A percentile compares a stretch with the other conserved stretches of the same genome.
Conservation (phyloP, 1,284 basidiomycete species). For the Caloboletus firmus region DNA sequence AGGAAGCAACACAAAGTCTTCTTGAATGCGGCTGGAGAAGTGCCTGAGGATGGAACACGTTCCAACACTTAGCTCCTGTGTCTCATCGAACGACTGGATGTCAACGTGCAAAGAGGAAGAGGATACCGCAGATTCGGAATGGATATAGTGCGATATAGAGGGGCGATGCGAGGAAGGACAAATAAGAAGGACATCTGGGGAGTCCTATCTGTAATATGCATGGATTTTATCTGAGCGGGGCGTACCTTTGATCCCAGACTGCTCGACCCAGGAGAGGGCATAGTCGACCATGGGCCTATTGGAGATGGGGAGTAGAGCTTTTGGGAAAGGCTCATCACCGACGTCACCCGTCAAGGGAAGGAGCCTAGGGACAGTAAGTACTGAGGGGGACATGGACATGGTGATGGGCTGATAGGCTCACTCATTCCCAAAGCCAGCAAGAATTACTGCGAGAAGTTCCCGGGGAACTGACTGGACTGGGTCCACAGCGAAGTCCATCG, state of each 20-base stretch:
- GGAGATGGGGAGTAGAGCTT: conserved; percentile 83
- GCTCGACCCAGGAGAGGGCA: conserved; percentile 82
- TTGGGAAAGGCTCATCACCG: conserved; percentile 75
- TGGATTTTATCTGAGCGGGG: conserved; percentile 9
- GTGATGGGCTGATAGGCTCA: conserved; percentile 36
- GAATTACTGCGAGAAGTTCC: conserved; percentile 83
- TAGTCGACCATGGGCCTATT: conserved; percentile 89
- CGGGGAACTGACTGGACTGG: conserved; percentile 48
- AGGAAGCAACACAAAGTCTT: conserved; percentile 88
- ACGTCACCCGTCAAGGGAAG: conserved; percentile 70
- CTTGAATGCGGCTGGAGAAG: conserved; percentile 65
- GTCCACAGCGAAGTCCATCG: conserved; percentile 65
- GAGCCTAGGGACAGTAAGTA: conserved; percentile 47
- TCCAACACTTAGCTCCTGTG: conserved; percentile 59
- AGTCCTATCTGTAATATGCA: conserved; percentile 4
- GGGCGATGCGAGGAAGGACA: conserved; percentile 75
- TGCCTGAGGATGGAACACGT: conserved; percentile 71
- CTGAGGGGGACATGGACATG: neutral
- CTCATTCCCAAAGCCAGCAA: conserved; percentile 89
- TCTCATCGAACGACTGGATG: conserved; percentile 74
- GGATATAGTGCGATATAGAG: conserved; percentile 78
- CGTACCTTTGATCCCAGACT: conserved; percentile 80
- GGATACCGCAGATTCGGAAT: conserved; percentile 60
- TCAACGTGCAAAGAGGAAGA: conserved; percentile 66
- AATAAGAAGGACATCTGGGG: conserved; percentile 79